A percentile compares a stretch with the other conserved stretches of the same genome.
Conservation (phyloP, 225 moss, liverwort and hornwort species). For the Thuidium tamariscinum region DNA sequence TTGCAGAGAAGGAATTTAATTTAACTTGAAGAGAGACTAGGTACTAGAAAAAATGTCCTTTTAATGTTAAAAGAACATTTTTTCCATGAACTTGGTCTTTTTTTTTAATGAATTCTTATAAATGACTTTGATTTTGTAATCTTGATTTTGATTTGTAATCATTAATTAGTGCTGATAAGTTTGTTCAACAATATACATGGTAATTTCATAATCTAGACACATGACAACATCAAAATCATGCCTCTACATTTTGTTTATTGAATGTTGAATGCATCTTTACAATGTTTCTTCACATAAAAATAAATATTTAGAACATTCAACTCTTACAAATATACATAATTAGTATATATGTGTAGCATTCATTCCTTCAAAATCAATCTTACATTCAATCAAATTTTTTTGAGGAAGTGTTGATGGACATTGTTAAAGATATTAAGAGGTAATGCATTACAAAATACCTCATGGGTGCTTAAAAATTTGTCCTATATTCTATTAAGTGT, state of each 20-base stretch:
- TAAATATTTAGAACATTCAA: background rate
- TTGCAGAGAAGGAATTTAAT: no score
- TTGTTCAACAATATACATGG: background rate
- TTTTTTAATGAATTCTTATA: no score
- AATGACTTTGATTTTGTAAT: rapidly evolving
- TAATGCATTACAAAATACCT: background rate
- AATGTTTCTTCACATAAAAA: background rate
- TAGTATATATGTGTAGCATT: background rate
- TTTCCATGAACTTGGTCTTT: background rate
- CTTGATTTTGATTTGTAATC: no score
- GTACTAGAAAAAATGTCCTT: background rate
- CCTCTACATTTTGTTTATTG: background rate
- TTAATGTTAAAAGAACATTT: background rate
- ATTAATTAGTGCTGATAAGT: background rate
- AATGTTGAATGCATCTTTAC: background rate
- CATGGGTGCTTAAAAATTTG: background rate
- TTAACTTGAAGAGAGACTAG: background rate
- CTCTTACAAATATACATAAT: rapidly evolving
- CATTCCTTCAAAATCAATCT: background rate
- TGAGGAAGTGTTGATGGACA: background rate
- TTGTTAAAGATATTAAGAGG: background rate
- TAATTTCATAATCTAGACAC: background rate
- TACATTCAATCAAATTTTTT: background rate
- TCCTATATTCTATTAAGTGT: background rate
- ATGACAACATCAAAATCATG: background rate